Evolutionary conservation across 371 early-diverging fungal species (phyloP).

Genomic region (Mucor indicus): DNA sequence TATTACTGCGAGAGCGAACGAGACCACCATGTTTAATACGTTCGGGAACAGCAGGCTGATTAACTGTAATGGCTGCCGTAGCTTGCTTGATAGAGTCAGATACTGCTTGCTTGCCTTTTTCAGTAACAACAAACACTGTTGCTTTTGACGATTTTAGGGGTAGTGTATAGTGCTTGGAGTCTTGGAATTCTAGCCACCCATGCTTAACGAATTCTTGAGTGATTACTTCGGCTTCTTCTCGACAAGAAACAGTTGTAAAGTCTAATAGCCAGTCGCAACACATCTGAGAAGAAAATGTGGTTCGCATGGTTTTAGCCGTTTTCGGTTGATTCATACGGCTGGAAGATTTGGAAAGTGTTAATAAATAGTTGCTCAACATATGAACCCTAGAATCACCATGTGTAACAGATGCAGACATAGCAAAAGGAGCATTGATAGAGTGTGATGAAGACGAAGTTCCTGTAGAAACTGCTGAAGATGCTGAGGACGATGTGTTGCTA

Average conservation of each 20-base stretch:
- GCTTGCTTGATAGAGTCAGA: slow-evolving; percentile 15
- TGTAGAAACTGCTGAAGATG: slow-evolving; percentile 19
- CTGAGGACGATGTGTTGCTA: slow-evolving; percentile 17
- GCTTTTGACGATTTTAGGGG: slow-evolving; percentile 23
- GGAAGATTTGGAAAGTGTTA: slow-evolving; percentile 30
- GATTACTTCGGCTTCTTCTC: slow-evolving; percentile 60
- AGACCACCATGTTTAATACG: background rate
- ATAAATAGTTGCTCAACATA: slow-evolving; percentile 35
- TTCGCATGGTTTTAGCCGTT: slow-evolving; percentile 27
- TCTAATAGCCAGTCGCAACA: slow-evolving; percentile 64
- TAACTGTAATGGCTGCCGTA: background rate
- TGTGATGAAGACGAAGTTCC: slow-evolving; percentile 19
- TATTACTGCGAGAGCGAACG: slow-evolving; percentile 5
- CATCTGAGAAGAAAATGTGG: slow-evolving; percentile 42
- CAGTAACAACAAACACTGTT: slow-evolving; percentile 17
- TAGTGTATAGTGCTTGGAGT: slow-evolving; percentile 7
- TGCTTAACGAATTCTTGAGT: slow-evolving; percentile 52
- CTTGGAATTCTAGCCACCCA: slow-evolving; percentile 55
- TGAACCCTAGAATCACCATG: slow-evolving; percentile 36
- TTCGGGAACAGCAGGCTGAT: background rate
- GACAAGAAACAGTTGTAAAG: slow-evolving; percentile 55
- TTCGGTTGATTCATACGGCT: slow-evolving; percentile 7
- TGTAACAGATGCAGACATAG: slow-evolving; percentile 18
- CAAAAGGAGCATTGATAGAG: slow-evolving; percentile 25
- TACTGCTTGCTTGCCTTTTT: slow-evolving; percentile 21